Evolutionary conservation across 2,329 filamentous ascomycete species (phyloP), one percentile per base, ranked within the genome.

Genomic region (Fusarium miscanthi): DNA sequence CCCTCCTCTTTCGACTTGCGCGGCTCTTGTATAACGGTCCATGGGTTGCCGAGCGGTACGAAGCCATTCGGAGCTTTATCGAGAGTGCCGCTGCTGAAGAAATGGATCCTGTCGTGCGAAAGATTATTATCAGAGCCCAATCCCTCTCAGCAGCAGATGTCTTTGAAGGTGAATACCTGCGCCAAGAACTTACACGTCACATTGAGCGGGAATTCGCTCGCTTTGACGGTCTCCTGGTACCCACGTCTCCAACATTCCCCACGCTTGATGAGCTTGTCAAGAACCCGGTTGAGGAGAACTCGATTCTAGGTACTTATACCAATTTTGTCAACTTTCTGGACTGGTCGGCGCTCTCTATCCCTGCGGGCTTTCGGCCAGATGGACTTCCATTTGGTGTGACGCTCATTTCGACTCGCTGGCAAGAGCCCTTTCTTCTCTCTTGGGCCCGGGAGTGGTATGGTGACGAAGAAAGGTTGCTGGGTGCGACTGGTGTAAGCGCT

Each of bases 321-420:
- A 89, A 90, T 74, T 90, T 87, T 74, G 89, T 85, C 21, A 91
- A 91, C 72, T 87, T 91, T 33, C 78, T 91, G 23, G 88, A 91
- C 77, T 83, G 89, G 73, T 86, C 85, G 42, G 87, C 85, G 6
- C 73, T 88, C 14, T 83, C 86, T 2, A 81, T 89, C n/a, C 87
- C 87, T 4, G 87, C 87, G 2, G 85, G 85, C 4, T 82, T 81
- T 40, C 67, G 81, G 2, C 40, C 71, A 0, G 80, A 83, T 38
- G 80, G 80, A 0, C 73, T 83, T 11, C 82, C 82, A 2, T 83
- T 84, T 58, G 81, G 82, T 3, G 66, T 84, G 11, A 83, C 82
- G 1, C 66, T 84, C 3, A 81, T 84, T 10, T 79, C 81, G 6
- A 79, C 69, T 30, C 66, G 70, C 6, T 83, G 82, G 82, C 76